Conservation (phyloP, 2,329 filamentous ascomycete genomes). For the Dendryphion nanum region DNA sequence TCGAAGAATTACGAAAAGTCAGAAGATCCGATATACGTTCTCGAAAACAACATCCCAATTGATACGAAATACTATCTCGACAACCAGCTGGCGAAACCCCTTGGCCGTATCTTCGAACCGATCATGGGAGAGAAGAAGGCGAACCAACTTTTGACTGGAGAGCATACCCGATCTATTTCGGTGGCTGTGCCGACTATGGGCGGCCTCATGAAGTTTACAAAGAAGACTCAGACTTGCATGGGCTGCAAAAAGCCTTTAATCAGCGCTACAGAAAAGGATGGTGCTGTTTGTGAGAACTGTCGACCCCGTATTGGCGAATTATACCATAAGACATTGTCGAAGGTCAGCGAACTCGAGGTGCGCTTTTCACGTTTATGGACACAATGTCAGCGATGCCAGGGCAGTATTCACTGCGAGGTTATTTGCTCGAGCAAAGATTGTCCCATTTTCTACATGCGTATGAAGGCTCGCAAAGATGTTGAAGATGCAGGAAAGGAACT, state of each 20-base stretch:
- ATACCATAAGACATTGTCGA: slow-evolving; percentile 86
- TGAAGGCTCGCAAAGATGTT: slow-evolving; percentile 99
- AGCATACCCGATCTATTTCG: slow-evolving; percentile 91
- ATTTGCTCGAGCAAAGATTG: slow-evolving; percentile 97
- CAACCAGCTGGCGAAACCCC: slow-evolving; percentile 93
- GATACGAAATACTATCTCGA: slow-evolving; percentile 99
- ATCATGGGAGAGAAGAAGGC: slow-evolving; percentile 94
- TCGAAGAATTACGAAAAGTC: slow-evolving; percentile 96
- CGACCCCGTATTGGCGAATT: slow-evolving; percentile 83
- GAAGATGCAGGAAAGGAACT: slow-evolving; percentile 93
- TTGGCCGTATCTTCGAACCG: slow-evolving; percentile 94
- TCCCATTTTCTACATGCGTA: slow-evolving; percentile 99
- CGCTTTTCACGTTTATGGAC: slow-evolving; percentile 93
- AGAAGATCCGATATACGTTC: slow-evolving; percentile 93
- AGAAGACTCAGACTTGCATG: slow-evolving; percentile 98
- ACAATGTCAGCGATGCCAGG: slow-evolving; percentile 96
- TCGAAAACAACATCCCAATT: slow-evolving; percentile 96
- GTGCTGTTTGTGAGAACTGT: slow-evolving; percentile 87
- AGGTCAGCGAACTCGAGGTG: slow-evolving; percentile 89
- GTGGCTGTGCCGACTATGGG: slow-evolving; percentile 89
- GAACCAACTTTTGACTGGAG: slow-evolving; percentile 79
- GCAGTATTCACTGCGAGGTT: slow-evolving; percentile 96
- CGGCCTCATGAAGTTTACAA: slow-evolving; percentile 96
- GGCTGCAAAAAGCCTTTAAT: slow-evolving; percentile 96
- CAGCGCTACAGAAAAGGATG: slow-evolving; percentile 73